phyloP scores from a whole-genome alignment of 331 rosid species.

The Prunus yedoensis region DNA sequence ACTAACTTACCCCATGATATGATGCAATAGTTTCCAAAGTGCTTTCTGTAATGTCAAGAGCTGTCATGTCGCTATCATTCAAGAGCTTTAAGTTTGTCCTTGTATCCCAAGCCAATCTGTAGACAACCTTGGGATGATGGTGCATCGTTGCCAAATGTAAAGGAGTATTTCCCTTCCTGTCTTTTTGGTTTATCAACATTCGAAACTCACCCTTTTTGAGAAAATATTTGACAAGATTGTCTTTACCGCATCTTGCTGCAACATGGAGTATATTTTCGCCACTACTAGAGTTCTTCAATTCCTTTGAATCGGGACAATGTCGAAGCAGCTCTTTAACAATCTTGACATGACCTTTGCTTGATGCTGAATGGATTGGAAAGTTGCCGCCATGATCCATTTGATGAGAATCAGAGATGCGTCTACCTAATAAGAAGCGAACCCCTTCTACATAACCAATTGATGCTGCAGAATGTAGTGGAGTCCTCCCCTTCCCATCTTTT shows the following conservation, averaged over 20 bases:
- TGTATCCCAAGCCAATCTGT: conserved; percentile 15
- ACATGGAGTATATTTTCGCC: conserved; percentile 33
- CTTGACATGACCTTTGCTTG: conserved; percentile 17
- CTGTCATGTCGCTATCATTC: not conserved
- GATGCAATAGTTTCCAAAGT: not conserved
- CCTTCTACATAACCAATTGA: conserved; percentile 22
- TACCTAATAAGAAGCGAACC: not conserved
- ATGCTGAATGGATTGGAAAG: conserved; percentile 36
- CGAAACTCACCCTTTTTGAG: not conserved
- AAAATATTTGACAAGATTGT: not conserved
- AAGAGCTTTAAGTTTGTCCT: not conserved
- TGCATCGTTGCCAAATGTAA: conserved; percentile 29
- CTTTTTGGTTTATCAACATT: conserved; percentile 21
- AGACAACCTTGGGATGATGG: conserved; percentile 11
- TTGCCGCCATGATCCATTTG: not conserved
- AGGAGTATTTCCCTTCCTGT: conserved; percentile 21
- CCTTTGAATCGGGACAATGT: not conserved
- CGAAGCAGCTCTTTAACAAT: conserved; percentile 16
- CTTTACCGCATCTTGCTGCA: conserved; percentile 22
- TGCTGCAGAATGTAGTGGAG: conserved; percentile 28
- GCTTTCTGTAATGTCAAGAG: conserved; percentile 24
- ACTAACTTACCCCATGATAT: conserved; percentile 7
- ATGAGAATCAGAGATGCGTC: not conserved
- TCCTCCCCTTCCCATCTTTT: not conserved
- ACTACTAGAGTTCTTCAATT: not conserved